Evolutionary conservation across 164 flowering plant species (phyloP), one percentile per base, ranked within the genome.

Genomic region (Platanus orientalis): DNA sequence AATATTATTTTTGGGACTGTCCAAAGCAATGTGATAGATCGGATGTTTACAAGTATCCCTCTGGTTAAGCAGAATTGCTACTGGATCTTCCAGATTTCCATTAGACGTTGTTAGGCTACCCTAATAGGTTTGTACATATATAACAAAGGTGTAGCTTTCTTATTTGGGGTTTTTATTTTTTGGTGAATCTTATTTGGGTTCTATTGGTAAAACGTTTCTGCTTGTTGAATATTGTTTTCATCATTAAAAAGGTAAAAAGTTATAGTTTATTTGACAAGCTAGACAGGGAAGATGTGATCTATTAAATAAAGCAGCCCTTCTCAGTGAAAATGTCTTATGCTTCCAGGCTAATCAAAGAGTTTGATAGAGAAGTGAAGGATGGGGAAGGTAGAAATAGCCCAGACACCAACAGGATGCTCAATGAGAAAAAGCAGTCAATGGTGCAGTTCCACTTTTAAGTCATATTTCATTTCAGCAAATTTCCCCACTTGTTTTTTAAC

Each of bases 341-440:
- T 69, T 73, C 7, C 85, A 90, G 96, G 82, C 89, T 90, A 68
- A 82, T 90, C 36, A 90, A 90, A 74, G 91, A 87, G 53, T 90
- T 85, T 78, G 96, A 90, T 57, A 71, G 82, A 70, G 92, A 80
- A 80, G 75, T 84, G 58, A 90, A 84, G 75, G 84, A 81, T 40
- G 48, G 65, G 54, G 93, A 85, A 65, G 64, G 72, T 61, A 73
- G 73, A 74, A 75, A 66, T 80, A 80, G 77, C 68, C 64, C 80
- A 42, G 72, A 66, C 47, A 80, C 86, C 29, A 83, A 68, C 73
- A 86, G 67, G 75, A 79, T 79, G 81, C 80, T 90, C 60, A 83
- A 70, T 74, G 97, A 90, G 76, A 86, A 80, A 70, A 87, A 80
- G 62, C 94, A 86, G 57, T 83, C 94, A 52, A 83, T 90, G 94